Percentiles rank a stretch among this genome's conserved stretches.
Conservation (phyloP, 2,329 filamentous ascomycete species). For the Sporothrix pallida region DNA sequence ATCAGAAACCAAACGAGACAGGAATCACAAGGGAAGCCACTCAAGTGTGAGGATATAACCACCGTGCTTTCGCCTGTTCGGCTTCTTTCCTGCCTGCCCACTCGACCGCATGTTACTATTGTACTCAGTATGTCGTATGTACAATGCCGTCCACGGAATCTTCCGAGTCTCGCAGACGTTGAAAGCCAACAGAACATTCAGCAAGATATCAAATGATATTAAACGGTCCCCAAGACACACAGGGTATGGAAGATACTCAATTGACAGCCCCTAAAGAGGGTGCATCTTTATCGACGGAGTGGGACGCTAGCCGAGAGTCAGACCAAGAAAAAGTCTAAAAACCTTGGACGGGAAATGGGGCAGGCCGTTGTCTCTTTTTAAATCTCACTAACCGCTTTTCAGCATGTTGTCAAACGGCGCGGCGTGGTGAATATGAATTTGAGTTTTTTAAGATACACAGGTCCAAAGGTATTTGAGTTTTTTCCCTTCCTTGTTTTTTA, state of each 20-base stretch:
- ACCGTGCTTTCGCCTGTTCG: no score
- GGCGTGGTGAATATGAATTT: neutral
- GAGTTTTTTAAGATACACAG: neutral
- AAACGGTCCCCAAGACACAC: neutral
- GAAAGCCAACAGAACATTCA: neutral
- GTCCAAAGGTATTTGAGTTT: neutral
- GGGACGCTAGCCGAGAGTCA: conserved; percentile 13
- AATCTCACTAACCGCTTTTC: neutral
- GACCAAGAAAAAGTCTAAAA: neutral
- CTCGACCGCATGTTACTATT: neutral
- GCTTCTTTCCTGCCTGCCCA: neutral
- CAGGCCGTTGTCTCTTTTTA: neutral
- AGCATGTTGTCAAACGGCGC: neutral
- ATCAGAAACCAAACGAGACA: neutral
- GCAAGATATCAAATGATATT: no score
- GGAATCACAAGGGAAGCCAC: no score
- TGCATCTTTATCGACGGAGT: neutral
- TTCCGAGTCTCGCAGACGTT: neutral
- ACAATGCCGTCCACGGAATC: neutral
- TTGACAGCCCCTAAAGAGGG: neutral
- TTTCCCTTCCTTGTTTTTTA: neutral
- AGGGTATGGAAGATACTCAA: no score
- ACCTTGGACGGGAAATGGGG: conserved; percentile 17
- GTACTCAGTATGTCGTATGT: no score
- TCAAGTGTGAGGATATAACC: no score